phyloP scores from a whole-genome alignment of 495 filamentous ascomycete genomes.

The Xylaria bambusicola region DNA sequence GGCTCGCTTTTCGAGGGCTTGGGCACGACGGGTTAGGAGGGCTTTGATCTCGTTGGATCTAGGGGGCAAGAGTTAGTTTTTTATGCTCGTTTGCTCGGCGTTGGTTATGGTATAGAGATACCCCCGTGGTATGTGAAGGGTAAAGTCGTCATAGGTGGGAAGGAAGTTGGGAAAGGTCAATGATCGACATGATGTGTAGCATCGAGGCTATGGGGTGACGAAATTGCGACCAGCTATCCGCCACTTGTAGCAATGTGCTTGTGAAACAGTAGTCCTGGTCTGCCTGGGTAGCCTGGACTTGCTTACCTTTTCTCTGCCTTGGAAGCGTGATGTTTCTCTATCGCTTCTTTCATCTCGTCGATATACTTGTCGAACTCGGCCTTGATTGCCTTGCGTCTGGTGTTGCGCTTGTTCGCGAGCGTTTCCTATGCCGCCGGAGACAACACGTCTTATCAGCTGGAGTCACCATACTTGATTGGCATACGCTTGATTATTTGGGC shows the following conservation, averaged over 20 bases:
- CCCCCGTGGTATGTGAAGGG: not conserved
- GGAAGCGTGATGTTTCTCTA: constrained; percentile 8
- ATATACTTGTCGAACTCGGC: not conserved
- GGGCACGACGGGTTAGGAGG: not conserved
- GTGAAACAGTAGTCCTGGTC: no score
- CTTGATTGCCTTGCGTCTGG: not conserved
- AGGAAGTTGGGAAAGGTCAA: no score
- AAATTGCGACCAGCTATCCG: no score
- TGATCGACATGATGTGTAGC: no score
- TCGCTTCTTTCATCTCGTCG: not conserved
- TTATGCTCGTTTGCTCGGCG: no score
- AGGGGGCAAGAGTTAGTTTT: not conserved
- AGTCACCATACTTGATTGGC: not conserved
- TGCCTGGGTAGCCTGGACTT: no score
- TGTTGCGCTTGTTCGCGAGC: not conserved
- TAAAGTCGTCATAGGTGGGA: not conserved
- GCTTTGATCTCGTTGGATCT: constrained; percentile 13
- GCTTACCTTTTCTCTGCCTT: constrained; percentile 8
- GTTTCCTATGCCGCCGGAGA: constrained; percentile 1
- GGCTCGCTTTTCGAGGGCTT: constrained; percentile 3
- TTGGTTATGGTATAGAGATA: not conserved
- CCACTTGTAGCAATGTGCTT: no score
- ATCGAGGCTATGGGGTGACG: no score
- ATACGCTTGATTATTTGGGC: not conserved
- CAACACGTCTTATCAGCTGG: not conserved